Base-by-base conservation (phyloP, 139 green algal species). In the Chlorella sp. region DNA sequence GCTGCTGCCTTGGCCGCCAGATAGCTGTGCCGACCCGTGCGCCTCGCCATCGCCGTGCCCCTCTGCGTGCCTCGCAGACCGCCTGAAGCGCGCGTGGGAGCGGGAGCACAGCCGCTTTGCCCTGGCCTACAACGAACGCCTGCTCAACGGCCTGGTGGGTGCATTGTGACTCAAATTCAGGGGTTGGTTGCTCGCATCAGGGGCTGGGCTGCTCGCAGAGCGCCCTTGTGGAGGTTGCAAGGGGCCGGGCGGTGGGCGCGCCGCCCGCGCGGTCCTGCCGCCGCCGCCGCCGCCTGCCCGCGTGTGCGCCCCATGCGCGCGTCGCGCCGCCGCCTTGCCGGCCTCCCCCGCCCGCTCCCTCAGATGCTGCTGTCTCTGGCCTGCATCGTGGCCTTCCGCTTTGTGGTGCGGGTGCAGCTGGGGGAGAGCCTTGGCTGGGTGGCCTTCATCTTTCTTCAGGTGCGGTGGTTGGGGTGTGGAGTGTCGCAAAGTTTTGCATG, bases 71-170 rank as follows among this genome's bases (percentile, higher is more conserved):
- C 48, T 62, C 40, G 58, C 31, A 60, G 83, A 87, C 38, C 80
- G 85, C 43, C 67, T 90, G 60, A 58, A 67, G 19, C 74, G 84
- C 48, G 85, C 87, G 9, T 89, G 82, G 85, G 59, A 67, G 48
- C 74, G 77, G 46, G 90, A 84, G 82, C 72, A 73, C 25, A 63
- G 29, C 0, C 86, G 88, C 19, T 96, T 96, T 68, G 79, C 67
- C n/a, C 80, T 82, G 25, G 90, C 93, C 66, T 97, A 96, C 87
- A 97, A 97, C 82, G 86, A 92, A 79, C 81, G 89, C 41, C 76
- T 96, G 35, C 90, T 89, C 77, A 90, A 83, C 27, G 91, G 87
- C 14, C 83, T 96, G 64, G 56, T 75, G 12, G n/a, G n/a, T n/a
- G n/a, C n/a, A n/a, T n/a, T n/a, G n/a, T n/a, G n/a, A n/a, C n/a